Evolutionary conservation across 331 rosid species (phyloP).

Genomic region (Dryas integrifolia): DNA sequence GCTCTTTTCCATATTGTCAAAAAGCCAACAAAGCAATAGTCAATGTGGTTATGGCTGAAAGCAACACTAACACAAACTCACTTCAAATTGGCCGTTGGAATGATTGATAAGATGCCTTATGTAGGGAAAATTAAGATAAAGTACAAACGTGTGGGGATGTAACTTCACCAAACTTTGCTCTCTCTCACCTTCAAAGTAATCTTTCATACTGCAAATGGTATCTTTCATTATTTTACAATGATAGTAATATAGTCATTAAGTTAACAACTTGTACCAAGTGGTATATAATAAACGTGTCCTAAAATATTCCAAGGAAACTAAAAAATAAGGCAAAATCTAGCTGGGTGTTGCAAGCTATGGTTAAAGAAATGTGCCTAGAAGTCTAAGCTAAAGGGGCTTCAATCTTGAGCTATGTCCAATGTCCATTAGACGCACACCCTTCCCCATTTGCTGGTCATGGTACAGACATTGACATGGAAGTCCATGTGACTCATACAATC

Average conservation of each 20-base stretch:
- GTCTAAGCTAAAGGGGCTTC: no score
- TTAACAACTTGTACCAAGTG: background rate
- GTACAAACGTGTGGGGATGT: conserved; percentile 24
- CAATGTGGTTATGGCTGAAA: conserved; percentile 22
- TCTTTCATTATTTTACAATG: conserved; percentile 9
- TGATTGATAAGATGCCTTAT: conserved; percentile 5
- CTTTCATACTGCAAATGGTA: conserved; percentile 16
- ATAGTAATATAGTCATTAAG: background rate
- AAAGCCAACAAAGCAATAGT: conserved; percentile 14
- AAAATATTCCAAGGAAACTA: background rate
- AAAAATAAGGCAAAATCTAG: background rate
- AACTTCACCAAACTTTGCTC: conserved; percentile 14
- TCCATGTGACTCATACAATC: conserved; percentile 13
- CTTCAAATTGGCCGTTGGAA: conserved; percentile 11
- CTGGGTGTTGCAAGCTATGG: background rate
- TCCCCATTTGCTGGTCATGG: no score
- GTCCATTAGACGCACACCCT: no score
- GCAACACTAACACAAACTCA: conserved; percentile 4
- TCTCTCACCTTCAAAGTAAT: conserved; percentile 11
- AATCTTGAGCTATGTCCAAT: no score
- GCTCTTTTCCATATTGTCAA: background rate
- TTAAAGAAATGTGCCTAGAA: no score
- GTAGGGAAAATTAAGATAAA: background rate
- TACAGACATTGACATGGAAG: background rate
- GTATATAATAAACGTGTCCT: background rate